Evolutionary conservation across 2,329 filamentous ascomycete species (phyloP).

Genomic region (Claviceps cyperi): DNA sequence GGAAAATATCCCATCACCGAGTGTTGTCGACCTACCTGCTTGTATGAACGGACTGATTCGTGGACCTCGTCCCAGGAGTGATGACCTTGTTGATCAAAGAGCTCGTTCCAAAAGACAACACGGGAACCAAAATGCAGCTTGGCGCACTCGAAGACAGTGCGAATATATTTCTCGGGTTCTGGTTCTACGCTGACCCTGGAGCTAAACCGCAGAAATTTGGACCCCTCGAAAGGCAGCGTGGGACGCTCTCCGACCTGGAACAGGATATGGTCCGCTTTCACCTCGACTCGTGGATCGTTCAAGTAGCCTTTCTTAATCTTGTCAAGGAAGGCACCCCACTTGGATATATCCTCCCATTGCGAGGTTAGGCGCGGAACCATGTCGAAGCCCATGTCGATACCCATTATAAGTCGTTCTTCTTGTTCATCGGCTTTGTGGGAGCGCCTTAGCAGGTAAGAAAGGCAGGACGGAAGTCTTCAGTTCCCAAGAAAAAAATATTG

Average conservation of each 20-base stretch:
- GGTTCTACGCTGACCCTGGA: not conserved
- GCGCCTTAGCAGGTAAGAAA: not conserved
- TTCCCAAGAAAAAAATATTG: not conserved
- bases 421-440: not conserved
- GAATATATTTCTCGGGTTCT: not conserved
- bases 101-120: not conserved
- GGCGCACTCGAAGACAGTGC: not conserved
- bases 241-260: constrained; percentile 1
- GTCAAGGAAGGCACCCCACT: not conserved
- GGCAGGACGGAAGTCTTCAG: too few relatives aligned
- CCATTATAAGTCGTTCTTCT: not conserved
- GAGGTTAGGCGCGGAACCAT: not conserved
- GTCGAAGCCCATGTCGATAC: not conserved
- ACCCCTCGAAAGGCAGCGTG: not conserved
- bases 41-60: not conserved
- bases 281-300: not conserved
- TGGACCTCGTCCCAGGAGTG: not conserved
- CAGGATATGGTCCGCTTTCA: not conserved
- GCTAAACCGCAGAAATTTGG: constrained; percentile 2
- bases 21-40: not conserved
- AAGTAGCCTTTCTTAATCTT: not conserved
- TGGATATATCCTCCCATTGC: not conserved
- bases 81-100: not conserved
- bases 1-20: not conserved
- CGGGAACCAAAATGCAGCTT: not conserved